Evolutionary conservation across 257 asterid genomes (phyloP), one percentile per base, ranked within the genome.

Genomic region (Ehretia macrophylla): DNA sequence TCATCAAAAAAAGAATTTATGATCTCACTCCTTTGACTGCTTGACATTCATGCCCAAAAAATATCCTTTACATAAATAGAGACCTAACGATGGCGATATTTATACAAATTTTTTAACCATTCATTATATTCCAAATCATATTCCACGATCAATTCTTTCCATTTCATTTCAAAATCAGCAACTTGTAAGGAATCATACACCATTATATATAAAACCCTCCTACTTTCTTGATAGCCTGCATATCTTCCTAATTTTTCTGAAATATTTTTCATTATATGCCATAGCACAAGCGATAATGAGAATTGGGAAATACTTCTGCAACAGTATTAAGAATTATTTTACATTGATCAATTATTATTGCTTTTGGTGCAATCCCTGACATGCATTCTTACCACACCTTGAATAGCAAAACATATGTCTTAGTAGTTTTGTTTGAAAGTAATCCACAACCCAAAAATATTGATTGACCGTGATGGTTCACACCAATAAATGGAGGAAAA

Each of bases 401-500:
- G n/a, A n/a, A n/a, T n/a, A n/a, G n/a, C n/a, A n/a, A n/a, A n/a
- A n/a, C n/a, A n/a, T n/a, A n/a, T n/a, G n/a, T n/a, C n/a, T n/a
- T n/a, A n/a, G n/a, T n/a, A n/a, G n/a, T n/a, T n/a, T n/a, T n/a
- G n/a, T n/a, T n/a, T n/a, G n/a, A n/a, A n/a, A n/a, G n/a, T n/a
- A n/a, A n/a, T n/a, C n/a, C n/a, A n/a, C n/a, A n/a, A n/a, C n/a
- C n/a, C n/a, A n/a, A n/a, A n/a, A n/a, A n/a, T n/a, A n/a, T n/a
- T n/a, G n/a, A n/a, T n/a, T n/a, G n/a, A n/a, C n/a, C n/a, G n/a
- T n/a, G n/a, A n/a, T n/a, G n/a, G n/a, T n/a, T n/a, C n/a, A n/a
- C n/a, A n/a, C n/a, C 44, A 5, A 51, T 52, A 38, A 63, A 63
- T 38, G 51, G 55, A 20, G 60, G 14, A 39, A 63, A 64, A 9